Evolutionary conservation across 345 rosid genomes (phyloP).

Genomic region (Rhodomyrtus tomentosa): DNA sequence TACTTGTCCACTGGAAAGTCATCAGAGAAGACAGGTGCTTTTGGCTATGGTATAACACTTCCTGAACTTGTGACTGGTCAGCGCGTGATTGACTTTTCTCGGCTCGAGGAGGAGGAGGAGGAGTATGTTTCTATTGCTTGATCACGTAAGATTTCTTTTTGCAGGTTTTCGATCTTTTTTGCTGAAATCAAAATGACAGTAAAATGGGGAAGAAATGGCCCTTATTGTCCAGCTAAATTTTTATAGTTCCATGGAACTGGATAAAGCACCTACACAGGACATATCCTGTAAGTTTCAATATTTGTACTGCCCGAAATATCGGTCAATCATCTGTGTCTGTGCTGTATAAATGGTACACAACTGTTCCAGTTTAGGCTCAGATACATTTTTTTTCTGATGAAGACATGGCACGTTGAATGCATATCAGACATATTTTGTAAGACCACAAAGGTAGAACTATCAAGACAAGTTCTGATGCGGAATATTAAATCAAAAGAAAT

Average conservation of each 20-base stretch:
- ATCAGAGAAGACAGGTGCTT: conserved; percentile 79
- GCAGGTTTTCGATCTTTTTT: neutral
- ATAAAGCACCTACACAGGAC: neutral
- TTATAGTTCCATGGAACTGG: neutral
- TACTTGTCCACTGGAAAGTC: conserved; percentile 79
- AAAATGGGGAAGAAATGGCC: neutral
- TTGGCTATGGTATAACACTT: conserved; percentile 87
- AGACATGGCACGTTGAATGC: neutral
- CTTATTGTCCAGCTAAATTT: neutral
- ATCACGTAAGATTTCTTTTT: conserved; percentile 49
- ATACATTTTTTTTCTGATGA: neutral
- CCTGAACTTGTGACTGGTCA: conserved; percentile 87
- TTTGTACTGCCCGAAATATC: neutral
- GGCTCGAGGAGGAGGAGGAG: conserved; percentile 86
- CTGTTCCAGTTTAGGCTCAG: neutral
- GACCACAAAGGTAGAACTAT: neutral
- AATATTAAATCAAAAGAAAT: neutral
- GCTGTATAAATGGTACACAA: neutral
- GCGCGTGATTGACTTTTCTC: conserved; percentile 73
- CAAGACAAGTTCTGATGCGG: neutral
- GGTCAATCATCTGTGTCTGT: neutral
- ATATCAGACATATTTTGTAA: neutral
- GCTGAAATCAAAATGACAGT: neutral
- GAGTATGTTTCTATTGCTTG: conserved; percentile 81
- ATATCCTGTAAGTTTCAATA: neutral